These are phyloP conservation scores for Fusarium solani-melongenae DNA, from an alignment of 2,329 filamentous ascomycete species.

Conservation along the genomic window DNA sequence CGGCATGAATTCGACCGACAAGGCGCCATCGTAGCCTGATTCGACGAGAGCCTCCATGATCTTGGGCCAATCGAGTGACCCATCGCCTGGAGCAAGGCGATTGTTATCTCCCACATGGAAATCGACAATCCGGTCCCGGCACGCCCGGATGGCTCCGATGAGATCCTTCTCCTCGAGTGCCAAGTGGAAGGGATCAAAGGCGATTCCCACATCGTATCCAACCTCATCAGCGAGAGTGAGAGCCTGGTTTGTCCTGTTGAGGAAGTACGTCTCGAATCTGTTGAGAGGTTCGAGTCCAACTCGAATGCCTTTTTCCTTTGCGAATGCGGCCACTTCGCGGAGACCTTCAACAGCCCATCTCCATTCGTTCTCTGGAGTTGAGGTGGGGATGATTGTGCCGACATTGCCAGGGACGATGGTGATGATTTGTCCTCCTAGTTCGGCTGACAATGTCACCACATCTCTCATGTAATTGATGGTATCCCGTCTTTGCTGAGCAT, in stretches of 20 bases:
- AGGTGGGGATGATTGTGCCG: slow-evolving; percentile 17
- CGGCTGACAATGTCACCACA: slow-evolving; percentile 22
- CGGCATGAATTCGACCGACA: slow-evolving; percentile 36
- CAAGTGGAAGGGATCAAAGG: slow-evolving; percentile 33
- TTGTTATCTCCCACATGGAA: slow-evolving; percentile 34
- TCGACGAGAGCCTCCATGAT: slow-evolving; percentile 22
- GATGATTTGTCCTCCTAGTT: slow-evolving; percentile 23
- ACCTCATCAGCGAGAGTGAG: slow-evolving; percentile 32
- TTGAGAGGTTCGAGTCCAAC: slow-evolving; percentile 35
- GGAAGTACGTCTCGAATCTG: slow-evolving; percentile 38
- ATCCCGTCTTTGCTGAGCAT: slow-evolving; percentile 19
- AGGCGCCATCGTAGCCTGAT: slow-evolving; percentile 18
- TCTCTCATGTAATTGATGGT: slow-evolving; percentile 33
- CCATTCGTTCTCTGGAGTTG: slow-evolving; percentile 32
- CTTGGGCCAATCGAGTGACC: slow-evolving; percentile 24
- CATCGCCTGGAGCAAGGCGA: slow-evolving; percentile 27
- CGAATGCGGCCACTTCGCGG: slow-evolving; percentile 22
- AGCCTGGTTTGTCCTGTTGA: slow-evolving; percentile 33
- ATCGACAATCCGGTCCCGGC: slow-evolving; percentile 19
- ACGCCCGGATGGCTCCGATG: slow-evolving; percentile 18
- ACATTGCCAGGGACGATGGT: slow-evolving; percentile 27
- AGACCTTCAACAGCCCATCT: slow-evolving; percentile 30
- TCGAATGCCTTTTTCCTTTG: slow-evolving; percentile 15
- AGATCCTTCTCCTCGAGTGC: slow-evolving; percentile 31
- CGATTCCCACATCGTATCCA: slow-evolving; percentile 18